Base-by-base conservation (phyloP, 75 land plant species). In the Cunninghamia lanceolata region DNA sequence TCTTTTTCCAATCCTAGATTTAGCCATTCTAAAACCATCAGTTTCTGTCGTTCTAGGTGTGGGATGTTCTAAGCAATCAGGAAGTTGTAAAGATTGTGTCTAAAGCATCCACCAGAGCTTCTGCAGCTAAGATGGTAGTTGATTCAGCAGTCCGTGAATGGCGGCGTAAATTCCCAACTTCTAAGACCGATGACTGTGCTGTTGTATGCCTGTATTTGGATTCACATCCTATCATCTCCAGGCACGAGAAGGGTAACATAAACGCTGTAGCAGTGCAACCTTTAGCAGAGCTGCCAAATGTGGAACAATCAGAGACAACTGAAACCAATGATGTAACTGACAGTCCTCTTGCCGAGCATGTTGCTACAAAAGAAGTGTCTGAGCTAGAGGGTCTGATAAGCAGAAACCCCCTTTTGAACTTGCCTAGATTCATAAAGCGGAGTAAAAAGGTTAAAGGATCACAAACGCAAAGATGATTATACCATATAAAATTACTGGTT, bases 21-120 rank as follows among this genome's bases (percentile, higher is more conserved):
- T 39, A 40, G 17, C 42, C 3, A 19, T 78, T 39, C 43, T 79
- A 79, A 79, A 79, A 15, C 11, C 19, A 79, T 25, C 54, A 42
- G 35, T 11, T 78, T 39, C 82, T 59, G 5, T 77, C 84, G 77
- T 71, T 90, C 45, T 85, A 95, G 96, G 86, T 95, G 43, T 95
- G 96, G 96, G 96, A 95, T 89, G 96, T 91, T 52, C 82, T 95
- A 32, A 87, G 91, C 32, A 95, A 95, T 85, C 68, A 70, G 21
- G 91, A 95, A 52, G 96, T 95, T 14, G 88, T 92, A 34, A 84
- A 77, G 4, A 91, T 92, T 39, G 90, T 95, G 17, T 89, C 91
- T 15, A 89, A 92, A 45, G 85, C 86, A 9, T 63, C 82, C 7
- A 86, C 90, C 46, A 82, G 88, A 92, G 87, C 92, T 16, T 82